Evolutionary conservation across 176 grass and related monocot species (phyloP).

Genomic region (Triticum turgidum): DNA sequence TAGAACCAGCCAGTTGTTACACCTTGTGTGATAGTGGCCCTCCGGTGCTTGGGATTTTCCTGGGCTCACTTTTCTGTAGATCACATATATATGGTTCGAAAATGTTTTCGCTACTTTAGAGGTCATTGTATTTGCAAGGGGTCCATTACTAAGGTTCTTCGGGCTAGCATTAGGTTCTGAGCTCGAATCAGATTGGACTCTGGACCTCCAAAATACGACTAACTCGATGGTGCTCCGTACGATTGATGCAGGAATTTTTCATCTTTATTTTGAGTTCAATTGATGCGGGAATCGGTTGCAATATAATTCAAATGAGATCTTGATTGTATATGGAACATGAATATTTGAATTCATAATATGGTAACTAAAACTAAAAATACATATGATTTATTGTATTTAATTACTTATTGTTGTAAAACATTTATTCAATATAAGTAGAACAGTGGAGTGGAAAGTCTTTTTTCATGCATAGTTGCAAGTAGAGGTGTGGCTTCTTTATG

Average conservation of each 20-base stretch:
- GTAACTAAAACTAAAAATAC: not conserved
- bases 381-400: not conserved
- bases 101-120: not conserved
- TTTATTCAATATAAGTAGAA: not conserved
- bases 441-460: not conserved
- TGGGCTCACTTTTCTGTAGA: not conserved
- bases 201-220: not conserved
- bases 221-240: not conserved
- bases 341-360: not conserved
- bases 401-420: not conserved
- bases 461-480: not conserved
- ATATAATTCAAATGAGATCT: not conserved
- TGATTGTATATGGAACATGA: not conserved
- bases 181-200: not conserved
- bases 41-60: not conserved
- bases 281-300: not conserved
- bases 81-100: not conserved
- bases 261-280: too few species aligned
- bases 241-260: too few species aligned
- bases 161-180: not conserved
- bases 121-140: not conserved
- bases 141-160: not conserved
- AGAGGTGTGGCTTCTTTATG: not conserved
- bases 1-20: constrained; percentile 22
- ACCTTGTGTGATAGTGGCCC: not conserved